Evolutionary conservation across 257 asterid genomes (phyloP), one percentile per base, ranked within the genome.

Genomic region (Capsicum chinense): DNA sequence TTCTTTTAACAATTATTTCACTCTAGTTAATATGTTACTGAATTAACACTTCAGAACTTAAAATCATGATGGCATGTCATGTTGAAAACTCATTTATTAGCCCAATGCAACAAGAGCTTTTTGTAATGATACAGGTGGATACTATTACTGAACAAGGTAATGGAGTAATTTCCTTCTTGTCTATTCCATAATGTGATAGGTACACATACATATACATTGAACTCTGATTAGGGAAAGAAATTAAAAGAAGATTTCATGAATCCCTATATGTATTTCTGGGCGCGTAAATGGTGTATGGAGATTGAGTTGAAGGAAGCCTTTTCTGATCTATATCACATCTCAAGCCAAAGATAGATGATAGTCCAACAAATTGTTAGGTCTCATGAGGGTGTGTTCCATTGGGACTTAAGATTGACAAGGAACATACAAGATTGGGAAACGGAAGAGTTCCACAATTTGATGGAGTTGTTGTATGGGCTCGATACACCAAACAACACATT

Each of bases 1-100:
- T 48, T 84, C 60, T 76, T 83, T 64, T 85, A 48, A 42, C 42
- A 48, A 50, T 73, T 48, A 48, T 50, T n/a, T 47, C n/a, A n/a
- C 60, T 73, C 80, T 73, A 48, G 59, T 73, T 47, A 19, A 50
- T 76, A 26, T 76, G 47, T 76, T 50, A 50, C 47, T 76, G 44
- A 74, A 74, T 52, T 21, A 74, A 13, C 62, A 73, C 19, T 47
- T 76, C 4, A 19, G 80, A 73, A 12, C 78, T 68, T 68, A 68
- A 68, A 68, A 39, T 68, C 52, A 16, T 9, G 26, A 68, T 39
- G 52, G 7, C 78, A 16, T 16, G 14, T 69, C 56, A 16, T 69
- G 79, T 42, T 0, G 6, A 69, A 69, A 69, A 42, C 3, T 68
- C 52, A 37, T 8, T 68, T 69, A 10, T 15, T 16, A 42, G 33